Evolutionary conservation across 2,329 filamentous ascomycete genomes (phyloP), one percentile per base, ranked within the genome.

Genomic region (Xylariaceae sp.): DNA sequence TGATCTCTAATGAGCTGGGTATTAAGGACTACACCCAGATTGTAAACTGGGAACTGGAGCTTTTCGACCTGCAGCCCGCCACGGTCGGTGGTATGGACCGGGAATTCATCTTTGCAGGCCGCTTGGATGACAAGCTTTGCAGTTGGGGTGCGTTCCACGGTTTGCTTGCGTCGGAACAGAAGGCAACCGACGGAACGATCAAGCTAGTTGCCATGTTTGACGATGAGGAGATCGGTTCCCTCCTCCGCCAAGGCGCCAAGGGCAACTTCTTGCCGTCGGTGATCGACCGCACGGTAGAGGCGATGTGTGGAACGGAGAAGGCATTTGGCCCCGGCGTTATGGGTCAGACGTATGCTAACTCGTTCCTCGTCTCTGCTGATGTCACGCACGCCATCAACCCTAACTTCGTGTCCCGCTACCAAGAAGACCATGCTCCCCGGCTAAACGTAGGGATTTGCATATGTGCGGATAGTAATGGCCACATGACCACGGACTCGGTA

Each of bases 61-160:
- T 99, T 37, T 99, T 88, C 72, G 94, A 97, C 75, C 84, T 85
- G 3, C 92, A 97, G 73, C 90, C 92, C 7, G 92, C 92, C 1
- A 86, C 88, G 47, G 82, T 91, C 15, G 88, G 90, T 65, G 94
- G 94, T 10, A 75, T 99, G 59, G 90, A 96, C 68, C 90, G 88
- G 72, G 93, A 97, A 68, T 88, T 99, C 73, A 96, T 99, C 75
- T 96, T 93, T 65, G 93, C 90, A 7, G 92, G 93, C 60, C 88
- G 94, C 56, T 94, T 97, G 66, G 94, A 99, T 72, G 94, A 99
- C 77, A 97, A 97, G 79, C 87, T 99, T 51, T 97, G 94, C 80
- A 95, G 90, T 37, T 97, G 91, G 87, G 86, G 92, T 6, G 93
- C 94, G 6, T 81, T 97, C 55, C 87, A 92, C 73, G 92, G 86